Evolutionary conservation across 2,329 filamentous ascomycete species (phyloP).

Genomic region (Trichoderma sp.): DNA sequence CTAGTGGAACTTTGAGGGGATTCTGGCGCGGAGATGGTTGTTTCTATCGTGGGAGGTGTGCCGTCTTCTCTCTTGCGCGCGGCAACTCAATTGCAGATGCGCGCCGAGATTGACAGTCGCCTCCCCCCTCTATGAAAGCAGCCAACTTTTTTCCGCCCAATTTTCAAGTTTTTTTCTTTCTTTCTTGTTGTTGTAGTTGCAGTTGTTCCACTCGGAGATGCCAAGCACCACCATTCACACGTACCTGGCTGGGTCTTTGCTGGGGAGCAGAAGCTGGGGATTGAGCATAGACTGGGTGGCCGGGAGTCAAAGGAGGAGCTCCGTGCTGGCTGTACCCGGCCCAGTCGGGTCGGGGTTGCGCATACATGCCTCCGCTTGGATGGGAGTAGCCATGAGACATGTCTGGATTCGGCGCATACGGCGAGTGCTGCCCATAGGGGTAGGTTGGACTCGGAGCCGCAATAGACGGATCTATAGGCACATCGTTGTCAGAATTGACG

Average conservation of each 20-base stretch:
- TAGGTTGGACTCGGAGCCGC: slow-evolving; percentile 91
- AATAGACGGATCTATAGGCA: slow-evolving; percentile 99
- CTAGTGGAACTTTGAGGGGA: too few species aligned
- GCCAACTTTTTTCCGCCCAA: not conserved
- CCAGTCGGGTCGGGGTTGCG: slow-evolving; percentile 73
- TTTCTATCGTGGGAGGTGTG: not conserved
- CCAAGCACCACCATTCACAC: slow-evolving; percentile 28
- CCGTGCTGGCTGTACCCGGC: slow-evolving; percentile 59
- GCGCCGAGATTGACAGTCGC: not conserved
- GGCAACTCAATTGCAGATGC: not conserved
- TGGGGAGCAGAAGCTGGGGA: slow-evolving; percentile 54
- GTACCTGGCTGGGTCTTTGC: slow-evolving; percentile 58
- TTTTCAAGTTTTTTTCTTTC: not conserved
- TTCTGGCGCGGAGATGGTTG: not conserved
- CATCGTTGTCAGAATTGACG: slow-evolving; percentile 91
- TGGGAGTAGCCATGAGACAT: slow-evolving; percentile 77
- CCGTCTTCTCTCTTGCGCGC: not conserved
- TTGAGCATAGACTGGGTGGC: slow-evolving; percentile 54
- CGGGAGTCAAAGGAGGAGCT: slow-evolving; percentile 47
- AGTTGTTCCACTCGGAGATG: not conserved
- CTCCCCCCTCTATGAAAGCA: not conserved
- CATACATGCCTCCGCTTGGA: slow-evolving; percentile 60
- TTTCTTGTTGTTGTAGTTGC: not conserved
- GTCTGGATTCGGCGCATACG: slow-evolving; percentile 80
- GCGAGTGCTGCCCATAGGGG: slow-evolving; percentile 77